Conservation (phyloP, 2,329 filamentous ascomycete species). For the Penicillium sp. region DNA sequence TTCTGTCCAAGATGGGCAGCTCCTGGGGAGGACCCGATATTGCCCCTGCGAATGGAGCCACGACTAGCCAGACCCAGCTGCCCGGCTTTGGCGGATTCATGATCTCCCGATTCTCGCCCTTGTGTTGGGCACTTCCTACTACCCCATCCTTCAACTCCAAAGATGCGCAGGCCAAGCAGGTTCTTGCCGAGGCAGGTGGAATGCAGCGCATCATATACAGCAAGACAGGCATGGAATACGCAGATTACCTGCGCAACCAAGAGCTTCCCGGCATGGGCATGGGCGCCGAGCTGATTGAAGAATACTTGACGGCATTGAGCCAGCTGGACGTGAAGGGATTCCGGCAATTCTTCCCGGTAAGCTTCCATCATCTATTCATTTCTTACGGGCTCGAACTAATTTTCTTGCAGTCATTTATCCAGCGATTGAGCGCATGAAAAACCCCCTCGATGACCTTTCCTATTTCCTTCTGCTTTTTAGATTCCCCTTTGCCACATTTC, state of each 20-base stretch:
- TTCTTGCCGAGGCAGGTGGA: constrained; percentile 80
- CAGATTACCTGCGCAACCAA: constrained; percentile 49
- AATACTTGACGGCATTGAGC: constrained; percentile 47
- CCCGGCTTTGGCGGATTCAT: constrained; percentile 92
- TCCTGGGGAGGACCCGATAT: constrained; percentile 88
- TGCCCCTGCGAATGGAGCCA: constrained; percentile 42
- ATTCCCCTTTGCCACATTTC: constrained; percentile 26
- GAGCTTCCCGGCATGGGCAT: constrained; percentile 50
- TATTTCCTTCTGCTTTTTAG: constrained; percentile 24
- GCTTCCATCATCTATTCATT: constrained; percentile 1
- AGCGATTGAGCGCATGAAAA: constrained; percentile 46
- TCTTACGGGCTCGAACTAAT: constrained; percentile 5
- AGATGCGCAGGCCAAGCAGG: constrained; percentile 84
- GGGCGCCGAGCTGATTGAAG: constrained; percentile 46
- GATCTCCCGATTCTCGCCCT: constrained; percentile 80
- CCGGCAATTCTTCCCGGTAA: constrained; percentile 49
- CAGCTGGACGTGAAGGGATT: constrained; percentile 47
- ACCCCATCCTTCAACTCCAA: constrained; percentile 76
- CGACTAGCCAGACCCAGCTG: constrained; percentile 49
- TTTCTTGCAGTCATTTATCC: constrained; percentile 39
- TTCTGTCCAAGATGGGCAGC: constrained; percentile 77
- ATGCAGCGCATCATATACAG: constrained; percentile 86
- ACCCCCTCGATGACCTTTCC: constrained; percentile 15
- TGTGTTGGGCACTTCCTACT: constrained; percentile 84
- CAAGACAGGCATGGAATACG: constrained; percentile 82